These are phyloP conservation scores for Coniochaeta ligniaria DNA, from an alignment of 2,329 filamentous ascomycete species.

Conservation along the genomic window DNA sequence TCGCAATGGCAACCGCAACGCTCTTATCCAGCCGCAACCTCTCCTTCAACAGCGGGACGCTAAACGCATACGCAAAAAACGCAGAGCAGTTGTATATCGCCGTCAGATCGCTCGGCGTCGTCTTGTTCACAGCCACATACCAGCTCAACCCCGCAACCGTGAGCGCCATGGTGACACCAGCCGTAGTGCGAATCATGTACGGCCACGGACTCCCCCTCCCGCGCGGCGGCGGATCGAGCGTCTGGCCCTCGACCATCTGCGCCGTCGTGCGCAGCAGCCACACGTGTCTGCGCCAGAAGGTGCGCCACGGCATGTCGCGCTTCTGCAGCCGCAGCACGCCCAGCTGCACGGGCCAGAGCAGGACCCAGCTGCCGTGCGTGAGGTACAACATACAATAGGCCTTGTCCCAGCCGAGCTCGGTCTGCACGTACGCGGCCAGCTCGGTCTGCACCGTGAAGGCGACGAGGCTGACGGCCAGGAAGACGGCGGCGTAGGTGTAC, in stretches of 20 bases:
- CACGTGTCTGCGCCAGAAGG: conserved; percentile 69
- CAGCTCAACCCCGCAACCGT: conserved; percentile 89
- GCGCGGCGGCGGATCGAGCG: conserved; percentile 55
- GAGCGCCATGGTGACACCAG: conserved; percentile 74
- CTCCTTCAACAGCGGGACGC: conserved; percentile 81
- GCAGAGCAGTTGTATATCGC: conserved; percentile 99
- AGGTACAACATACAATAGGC: conserved; percentile 99
- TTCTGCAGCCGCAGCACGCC: conserved; percentile 73
- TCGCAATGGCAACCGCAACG: conserved; percentile 77
- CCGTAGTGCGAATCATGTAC: conserved; percentile 75
- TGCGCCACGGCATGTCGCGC: conserved; percentile 68
- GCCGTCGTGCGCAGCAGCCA: conserved; percentile 45
- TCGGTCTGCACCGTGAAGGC: conserved; percentile 94
- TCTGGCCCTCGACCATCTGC: conserved; percentile 80
- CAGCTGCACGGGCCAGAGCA: conserved; percentile 84
- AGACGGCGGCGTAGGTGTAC: conserved; percentile 81
- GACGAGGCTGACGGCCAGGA: conserved; percentile 74
- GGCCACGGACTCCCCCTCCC: conserved; percentile 28
- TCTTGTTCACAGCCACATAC: conserved; percentile 93
- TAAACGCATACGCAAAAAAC: conserved; percentile 98
- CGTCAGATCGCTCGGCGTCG: conserved; percentile 86
- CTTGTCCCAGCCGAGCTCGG: conserved; percentile 89
- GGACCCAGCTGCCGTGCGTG: conserved; percentile 87
- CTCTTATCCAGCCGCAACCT: conserved; percentile 79
- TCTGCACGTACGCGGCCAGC: conserved; percentile 90